These are phyloP conservation scores for Spathaspora hagerdaliae DNA, from an alignment of 805 yeast genomes.

Conservation along the genomic window DNA sequence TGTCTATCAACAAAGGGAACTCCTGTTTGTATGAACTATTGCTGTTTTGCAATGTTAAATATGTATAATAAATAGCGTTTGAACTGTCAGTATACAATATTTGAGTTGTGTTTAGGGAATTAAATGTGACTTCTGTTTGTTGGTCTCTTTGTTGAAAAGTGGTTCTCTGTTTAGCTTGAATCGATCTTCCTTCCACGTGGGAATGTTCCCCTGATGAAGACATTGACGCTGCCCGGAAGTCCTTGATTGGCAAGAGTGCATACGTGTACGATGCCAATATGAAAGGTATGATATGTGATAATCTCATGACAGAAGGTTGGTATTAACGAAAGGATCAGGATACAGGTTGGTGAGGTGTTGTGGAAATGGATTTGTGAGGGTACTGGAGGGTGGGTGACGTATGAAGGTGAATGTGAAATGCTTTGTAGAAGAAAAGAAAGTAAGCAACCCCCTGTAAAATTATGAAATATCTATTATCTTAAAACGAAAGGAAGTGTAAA, in stretches of 20 bases:
- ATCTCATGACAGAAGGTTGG: neutral
- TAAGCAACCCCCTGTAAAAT: no score
- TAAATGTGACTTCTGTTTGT: neutral
- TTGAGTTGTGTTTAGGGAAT: conserved; percentile 7
- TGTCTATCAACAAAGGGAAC: conserved; percentile 55
- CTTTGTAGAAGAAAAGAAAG: no score
- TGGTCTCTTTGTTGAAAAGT: neutral
- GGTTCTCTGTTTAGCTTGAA: neutral
- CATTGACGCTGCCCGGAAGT: conserved; percentile 12
- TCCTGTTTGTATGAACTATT: conserved; percentile 18
- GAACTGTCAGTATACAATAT: conserved; percentile 17
- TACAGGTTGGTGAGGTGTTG: no score
- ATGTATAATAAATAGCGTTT: conserved; percentile 17
- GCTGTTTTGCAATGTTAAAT: conserved; percentile 10
- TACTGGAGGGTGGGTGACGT: no score
- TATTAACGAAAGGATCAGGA: no score
- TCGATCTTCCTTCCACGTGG: neutral
- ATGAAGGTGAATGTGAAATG: no score
- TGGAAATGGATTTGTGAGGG: no score
- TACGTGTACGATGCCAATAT: neutral
- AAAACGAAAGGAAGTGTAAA: no score
- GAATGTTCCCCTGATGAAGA: neutral
- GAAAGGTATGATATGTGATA: neutral
- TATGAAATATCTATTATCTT: no score
- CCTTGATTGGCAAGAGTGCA: conserved; percentile 14